Evolutionary conservation across 176 grass and related monocot species (phyloP), one percentile per base, ranked within the genome.

Genomic region (Stipa capillata): DNA sequence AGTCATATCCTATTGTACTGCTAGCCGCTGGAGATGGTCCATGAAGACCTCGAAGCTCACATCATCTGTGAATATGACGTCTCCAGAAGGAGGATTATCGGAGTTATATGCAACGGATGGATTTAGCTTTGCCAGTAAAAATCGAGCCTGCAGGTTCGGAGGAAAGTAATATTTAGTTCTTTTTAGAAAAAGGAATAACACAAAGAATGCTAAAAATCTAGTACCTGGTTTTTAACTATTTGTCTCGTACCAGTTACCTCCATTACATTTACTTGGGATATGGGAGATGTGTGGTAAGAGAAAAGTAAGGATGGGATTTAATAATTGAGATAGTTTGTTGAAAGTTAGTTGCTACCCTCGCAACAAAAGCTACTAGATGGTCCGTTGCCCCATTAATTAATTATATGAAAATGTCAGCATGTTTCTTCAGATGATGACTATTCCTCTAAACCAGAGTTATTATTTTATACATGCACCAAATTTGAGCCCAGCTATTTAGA

Each of bases 51-150:
- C 77, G 11, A 97, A 91, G 84, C 94, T 91, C 65, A 97, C 88
- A 7, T 97, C 94, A 65, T 97, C 91, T 3, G 91, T 97, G 74
- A 97, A 97, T 84, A 97, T 91, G 62, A 93, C 36, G 11, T 97
- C 91, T 69, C 88, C 88, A 53, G 83, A 85, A 0, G 84, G 76
- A 54, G 84, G 77, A 69, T 89, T 93, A 66, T 84, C 72, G 0
- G 94, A 93, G 67, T 87, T 97, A 73, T 97, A 91, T 72, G 94
- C 83, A n/a, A 91, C 83, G 3, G 94, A 97, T 65, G 94, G 94
- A 58, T 97, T 97, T 78, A 97, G n/a, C 79, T 97, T 93, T 52
- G 91, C 94, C 44, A 97, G 74, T 65, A 97, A 80, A 74, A 97
- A 97, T 41, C 91, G 94, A 74, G 88, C 88, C 94, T 93, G 83